Evolutionary conservation across 345 rosid species (phyloP).

Genomic region (Eucalyptus marginata): DNA sequence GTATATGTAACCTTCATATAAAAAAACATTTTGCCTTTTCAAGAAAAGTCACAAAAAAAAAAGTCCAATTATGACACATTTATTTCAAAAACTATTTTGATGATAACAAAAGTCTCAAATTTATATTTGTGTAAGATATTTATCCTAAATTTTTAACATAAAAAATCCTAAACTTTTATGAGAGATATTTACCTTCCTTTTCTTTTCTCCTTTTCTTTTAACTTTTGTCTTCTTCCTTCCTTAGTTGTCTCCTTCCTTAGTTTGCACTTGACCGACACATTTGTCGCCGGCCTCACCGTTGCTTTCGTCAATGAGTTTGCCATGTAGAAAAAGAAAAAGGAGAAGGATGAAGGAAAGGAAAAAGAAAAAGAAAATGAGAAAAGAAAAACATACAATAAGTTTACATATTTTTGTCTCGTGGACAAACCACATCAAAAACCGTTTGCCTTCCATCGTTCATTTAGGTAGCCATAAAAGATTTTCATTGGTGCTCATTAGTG

Average conservation of each 20-base stretch:
- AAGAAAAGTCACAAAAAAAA: neutral
- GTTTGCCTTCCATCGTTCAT: neutral
- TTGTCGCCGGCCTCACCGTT: neutral
- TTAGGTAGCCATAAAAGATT: neutral
- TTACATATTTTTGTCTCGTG: neutral
- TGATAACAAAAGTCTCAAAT: neutral
- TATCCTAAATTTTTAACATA: neutral
- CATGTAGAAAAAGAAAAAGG: neutral
- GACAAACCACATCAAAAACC: neutral
- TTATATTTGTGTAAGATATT: fast-evolving
- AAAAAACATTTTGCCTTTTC: neutral
- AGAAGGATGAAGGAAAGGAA: neutral
- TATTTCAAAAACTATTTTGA: neutral
- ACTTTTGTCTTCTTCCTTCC: neutral
- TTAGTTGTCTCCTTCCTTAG: neutral
- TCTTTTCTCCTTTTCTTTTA: neutral
- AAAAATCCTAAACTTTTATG: neutral
- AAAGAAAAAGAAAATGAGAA: neutral
- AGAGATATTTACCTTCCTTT: neutral
- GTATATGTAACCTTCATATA: neutral
- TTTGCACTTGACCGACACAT: neutral
- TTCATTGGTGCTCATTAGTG: neutral
- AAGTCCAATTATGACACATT: too few species aligned
- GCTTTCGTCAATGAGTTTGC: neutral
- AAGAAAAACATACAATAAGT: neutral